phyloP scores from a whole-genome alignment of 108 stramenopile species.

The Aureococcus anophagefferens region DNA sequence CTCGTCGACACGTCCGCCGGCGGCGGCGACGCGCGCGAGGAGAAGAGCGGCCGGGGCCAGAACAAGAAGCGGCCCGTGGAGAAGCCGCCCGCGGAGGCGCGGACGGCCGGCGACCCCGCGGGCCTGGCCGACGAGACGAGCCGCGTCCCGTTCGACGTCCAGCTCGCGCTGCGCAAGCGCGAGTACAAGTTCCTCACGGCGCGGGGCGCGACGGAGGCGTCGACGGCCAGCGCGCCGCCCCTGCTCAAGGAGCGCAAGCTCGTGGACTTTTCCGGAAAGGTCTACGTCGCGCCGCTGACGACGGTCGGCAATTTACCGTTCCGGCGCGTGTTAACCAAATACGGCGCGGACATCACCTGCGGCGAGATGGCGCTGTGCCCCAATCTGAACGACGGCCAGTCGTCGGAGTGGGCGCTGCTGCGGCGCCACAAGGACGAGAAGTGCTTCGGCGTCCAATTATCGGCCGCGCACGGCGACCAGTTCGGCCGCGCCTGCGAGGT shows the following conservation, averaged over 20 bases:
- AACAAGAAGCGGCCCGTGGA: background rate
- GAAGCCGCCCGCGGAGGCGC: background rate
- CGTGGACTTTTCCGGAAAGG: slow-evolving; percentile 83
- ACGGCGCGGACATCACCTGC: slow-evolving; percentile 96
- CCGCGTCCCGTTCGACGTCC: background rate
- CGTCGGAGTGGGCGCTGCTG: slow-evolving; percentile 84
- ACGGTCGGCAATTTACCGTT: slow-evolving; percentile 97
- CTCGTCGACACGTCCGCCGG: too few relatives aligned
- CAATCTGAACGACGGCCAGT: slow-evolving; percentile 67
- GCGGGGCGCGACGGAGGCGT: too few relatives aligned
- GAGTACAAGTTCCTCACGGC: background rate
- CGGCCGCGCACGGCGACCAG: slow-evolving; percentile 77
- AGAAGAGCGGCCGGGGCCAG: background rate
- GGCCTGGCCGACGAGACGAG: background rate
- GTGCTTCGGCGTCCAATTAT: slow-evolving; percentile 91
- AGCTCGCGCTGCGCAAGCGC: background rate
- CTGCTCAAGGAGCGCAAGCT: slow-evolving; percentile 52
- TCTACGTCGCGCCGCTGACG: slow-evolving; percentile 95
- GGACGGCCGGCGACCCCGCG: background rate
- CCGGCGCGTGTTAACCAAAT: slow-evolving; percentile 83
- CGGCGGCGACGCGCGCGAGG: too few relatives aligned
- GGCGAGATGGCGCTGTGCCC: slow-evolving; percentile 92
- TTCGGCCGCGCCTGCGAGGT: slow-evolving; percentile 62
- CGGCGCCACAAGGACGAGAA: slow-evolving; percentile 83
- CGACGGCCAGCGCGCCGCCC: background rate